These are phyloP conservation scores for Tylopilus felleus DNA, from an alignment of 768 basidiomycete species.

Conservation along the genomic window DNA sequence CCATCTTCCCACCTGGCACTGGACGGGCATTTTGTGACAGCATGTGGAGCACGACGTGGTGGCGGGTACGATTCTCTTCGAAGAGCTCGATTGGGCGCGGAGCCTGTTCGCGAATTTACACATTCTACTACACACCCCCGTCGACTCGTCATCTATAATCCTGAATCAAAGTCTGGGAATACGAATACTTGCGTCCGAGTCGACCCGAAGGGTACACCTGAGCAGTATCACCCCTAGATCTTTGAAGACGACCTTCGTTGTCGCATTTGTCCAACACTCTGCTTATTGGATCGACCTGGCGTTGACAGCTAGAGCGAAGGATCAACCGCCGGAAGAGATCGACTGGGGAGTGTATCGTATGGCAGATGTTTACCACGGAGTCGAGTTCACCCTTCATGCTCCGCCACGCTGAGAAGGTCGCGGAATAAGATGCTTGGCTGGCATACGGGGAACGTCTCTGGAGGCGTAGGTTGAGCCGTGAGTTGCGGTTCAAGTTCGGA, in stretches of 20 bases:
- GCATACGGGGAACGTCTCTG: conserved; percentile 23
- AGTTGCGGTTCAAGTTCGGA: conserved; percentile 15
- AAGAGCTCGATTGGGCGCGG: neutral
- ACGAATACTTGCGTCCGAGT: too few species aligned
- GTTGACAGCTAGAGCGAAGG: neutral
- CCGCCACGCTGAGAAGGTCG: neutral
- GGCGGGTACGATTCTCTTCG: conserved; percentile 25
- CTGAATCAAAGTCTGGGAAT: neutral
- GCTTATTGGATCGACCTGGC: conserved; percentile 26
- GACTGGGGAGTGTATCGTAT: conserved; percentile 22
- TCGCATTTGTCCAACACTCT: conserved; percentile 3
- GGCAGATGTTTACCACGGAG: conserved; percentile 21
- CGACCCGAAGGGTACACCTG: neutral
- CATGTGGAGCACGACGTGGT: too few species aligned
- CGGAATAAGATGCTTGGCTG: conserved; percentile 11
- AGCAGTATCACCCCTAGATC: accelerated
- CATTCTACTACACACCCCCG: conserved; percentile 14
- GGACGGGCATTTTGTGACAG: too few species aligned
- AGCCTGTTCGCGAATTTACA: conserved; percentile 8
- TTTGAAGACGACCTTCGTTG: neutral
- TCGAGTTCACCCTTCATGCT: conserved; percentile 26
- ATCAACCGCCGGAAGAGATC: conserved; percentile 3
- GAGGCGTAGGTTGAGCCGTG: conserved; percentile 13
- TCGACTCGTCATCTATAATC: conserved; percentile 16
- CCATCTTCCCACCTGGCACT: too few species aligned